Conservation (phyloP, 164 flowering plant species). For the Malania oleifera region DNA sequence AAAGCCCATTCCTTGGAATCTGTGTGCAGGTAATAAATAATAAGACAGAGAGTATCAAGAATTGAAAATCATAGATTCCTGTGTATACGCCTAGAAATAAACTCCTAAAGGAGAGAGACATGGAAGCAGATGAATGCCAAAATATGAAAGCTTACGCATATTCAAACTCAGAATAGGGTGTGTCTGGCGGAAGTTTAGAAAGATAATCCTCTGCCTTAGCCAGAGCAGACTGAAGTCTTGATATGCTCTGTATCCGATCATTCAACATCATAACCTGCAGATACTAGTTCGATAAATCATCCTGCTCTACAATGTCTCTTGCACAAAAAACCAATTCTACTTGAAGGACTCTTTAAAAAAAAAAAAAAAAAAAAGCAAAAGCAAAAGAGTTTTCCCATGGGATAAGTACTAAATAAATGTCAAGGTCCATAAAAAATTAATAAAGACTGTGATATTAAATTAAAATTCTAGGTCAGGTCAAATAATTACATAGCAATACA, state of each 20-base stretch:
- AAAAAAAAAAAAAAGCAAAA: too few species aligned
- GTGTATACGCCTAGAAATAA: not conserved
- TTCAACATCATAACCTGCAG: conserved; percentile 83
- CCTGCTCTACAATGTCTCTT: not conserved
- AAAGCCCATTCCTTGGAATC: conserved; percentile 90
- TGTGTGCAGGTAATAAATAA: conserved; percentile 16
- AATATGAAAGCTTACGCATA: conserved; percentile 42
- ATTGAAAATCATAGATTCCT: not conserved
- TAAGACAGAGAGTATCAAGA: not conserved
- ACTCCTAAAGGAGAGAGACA: not conserved
- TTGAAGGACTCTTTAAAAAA: too few species aligned
- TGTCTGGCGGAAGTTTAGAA: conserved; percentile 53
- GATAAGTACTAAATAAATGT: too few species aligned
- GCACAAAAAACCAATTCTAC: too few species aligned
- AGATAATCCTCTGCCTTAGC: conserved; percentile 79
- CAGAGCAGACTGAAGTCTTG: conserved; percentile 61
- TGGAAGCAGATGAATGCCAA: not conserved
- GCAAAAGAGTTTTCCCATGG: too few species aligned
- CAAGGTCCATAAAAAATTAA: not conserved
- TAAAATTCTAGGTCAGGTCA: too few species aligned
- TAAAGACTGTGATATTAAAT: not conserved
- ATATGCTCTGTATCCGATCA: conserved; percentile 66
- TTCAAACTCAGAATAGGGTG: conserved; percentile 78
- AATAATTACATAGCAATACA: not conserved
- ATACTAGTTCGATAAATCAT: not conserved